Evolutionary conservation across 208 protist genomes (phyloP).

Genomic region (Borovskyia barvae): DNA sequence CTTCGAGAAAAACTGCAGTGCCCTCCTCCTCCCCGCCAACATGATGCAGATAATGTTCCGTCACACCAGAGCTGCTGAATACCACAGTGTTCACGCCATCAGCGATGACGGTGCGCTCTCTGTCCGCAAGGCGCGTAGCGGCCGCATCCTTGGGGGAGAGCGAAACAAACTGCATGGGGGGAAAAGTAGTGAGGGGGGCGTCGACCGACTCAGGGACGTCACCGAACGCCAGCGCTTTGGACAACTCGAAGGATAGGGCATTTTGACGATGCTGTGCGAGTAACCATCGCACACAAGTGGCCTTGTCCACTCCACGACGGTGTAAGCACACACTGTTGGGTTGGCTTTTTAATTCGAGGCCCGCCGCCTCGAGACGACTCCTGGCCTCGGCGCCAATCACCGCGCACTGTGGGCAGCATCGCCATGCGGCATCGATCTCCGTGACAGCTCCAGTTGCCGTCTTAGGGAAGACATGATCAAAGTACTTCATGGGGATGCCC

Average conservation of each 20-base stretch:
- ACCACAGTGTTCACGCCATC: neutral
- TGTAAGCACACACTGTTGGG: slow-evolving; percentile 65
- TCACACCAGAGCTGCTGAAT: neutral
- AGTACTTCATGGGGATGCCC: slow-evolving; percentile 50
- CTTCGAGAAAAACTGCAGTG: slow-evolving; percentile 46
- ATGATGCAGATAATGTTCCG: too few relatives aligned
- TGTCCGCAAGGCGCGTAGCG: slow-evolving; percentile 5
- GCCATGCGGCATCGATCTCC: neutral
- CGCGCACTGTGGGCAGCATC: slow-evolving; percentile 38
- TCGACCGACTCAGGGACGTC: slow-evolving; percentile 56
- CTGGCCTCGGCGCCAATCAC: slow-evolving; percentile 5
- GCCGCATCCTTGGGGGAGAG: slow-evolving; percentile 26
- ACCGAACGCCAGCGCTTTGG: slow-evolving; percentile 40
- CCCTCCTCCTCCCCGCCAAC: slow-evolving; percentile 68
- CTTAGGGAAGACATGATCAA: slow-evolving; percentile 28
- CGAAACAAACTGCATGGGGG: slow-evolving; percentile 56
- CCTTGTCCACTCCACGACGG: slow-evolving; percentile 39
- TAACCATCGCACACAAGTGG: slow-evolving; percentile 48
- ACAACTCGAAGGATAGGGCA: slow-evolving; percentile 20
- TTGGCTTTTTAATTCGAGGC: slow-evolving; percentile 43
- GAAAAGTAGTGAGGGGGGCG: slow-evolving; percentile 35
- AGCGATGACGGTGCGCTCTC: neutral
- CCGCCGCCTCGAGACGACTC: slow-evolving; percentile 15
- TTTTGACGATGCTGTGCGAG: neutral
- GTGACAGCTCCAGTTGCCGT: neutral